phyloP scores from a whole-genome alignment of 495 filamentous ascomycete genomes.

The Sordaria brevicollis region DNA sequence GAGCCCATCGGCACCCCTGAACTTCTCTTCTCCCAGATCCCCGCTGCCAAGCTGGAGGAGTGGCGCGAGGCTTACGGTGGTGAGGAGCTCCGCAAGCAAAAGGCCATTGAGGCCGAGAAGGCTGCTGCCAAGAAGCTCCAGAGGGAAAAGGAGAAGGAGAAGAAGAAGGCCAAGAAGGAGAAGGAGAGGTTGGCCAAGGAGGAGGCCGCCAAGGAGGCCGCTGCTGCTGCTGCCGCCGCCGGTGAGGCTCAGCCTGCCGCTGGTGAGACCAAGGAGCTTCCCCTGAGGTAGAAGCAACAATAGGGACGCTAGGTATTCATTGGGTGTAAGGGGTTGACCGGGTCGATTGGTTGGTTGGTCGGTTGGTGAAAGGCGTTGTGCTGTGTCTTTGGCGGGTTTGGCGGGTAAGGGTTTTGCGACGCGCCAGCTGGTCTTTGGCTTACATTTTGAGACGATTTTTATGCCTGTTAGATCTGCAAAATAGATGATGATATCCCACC shows the following conservation, averaged over 20 bases:
- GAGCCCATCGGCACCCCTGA: constrained; percentile 75
- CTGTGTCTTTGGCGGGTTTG: neutral
- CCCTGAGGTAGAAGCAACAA: neutral
- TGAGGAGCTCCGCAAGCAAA: constrained; percentile 40
- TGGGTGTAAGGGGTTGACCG: neutral
- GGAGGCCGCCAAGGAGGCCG: constrained; percentile 15
- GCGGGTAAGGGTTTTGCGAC: neutral
- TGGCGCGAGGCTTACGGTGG: constrained; percentile 80
- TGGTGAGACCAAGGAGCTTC: neutral
- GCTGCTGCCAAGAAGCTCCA: constrained; percentile 15
- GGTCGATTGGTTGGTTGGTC: neutral
- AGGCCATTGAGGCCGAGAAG: constrained; percentile 17
- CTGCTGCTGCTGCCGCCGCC: constrained; percentile 1
- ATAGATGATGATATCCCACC: neutral
- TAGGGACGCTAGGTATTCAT: neutral
- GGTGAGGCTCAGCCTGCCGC: neutral
- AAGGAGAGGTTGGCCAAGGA: constrained; percentile 18
- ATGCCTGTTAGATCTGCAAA: neutral
- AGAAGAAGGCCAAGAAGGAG: constrained; percentile 21
- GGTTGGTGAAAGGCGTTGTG: neutral
- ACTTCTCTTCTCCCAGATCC: constrained; percentile 62
- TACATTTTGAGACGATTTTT: neutral
- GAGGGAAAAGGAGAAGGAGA: constrained; percentile 20
- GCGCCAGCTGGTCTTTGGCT: neutral
- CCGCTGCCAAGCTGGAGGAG: constrained; percentile 53